Evolutionary conservation across 2,329 filamentous ascomycete species (phyloP).

Genomic region (Alternaria rosae): DNA sequence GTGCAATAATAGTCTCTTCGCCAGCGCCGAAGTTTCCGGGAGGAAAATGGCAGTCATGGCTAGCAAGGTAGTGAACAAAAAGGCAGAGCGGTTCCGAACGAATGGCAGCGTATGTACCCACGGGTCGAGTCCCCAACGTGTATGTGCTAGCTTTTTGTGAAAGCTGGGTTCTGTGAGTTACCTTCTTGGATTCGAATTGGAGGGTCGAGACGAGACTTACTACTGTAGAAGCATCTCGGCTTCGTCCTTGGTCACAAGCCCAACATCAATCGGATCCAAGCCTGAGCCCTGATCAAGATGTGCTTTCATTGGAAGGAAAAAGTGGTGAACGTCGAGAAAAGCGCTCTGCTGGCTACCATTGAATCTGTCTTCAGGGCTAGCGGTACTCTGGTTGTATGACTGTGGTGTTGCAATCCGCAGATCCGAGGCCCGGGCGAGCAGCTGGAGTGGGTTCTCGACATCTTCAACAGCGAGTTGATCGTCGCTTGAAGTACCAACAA

Average conservation of each 20-base stretch:
- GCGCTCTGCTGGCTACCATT: conserved; percentile 48
- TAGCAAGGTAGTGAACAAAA: conserved; percentile 75
- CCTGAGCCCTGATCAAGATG: conserved; percentile 69
- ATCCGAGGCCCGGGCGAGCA: conserved; percentile 76
- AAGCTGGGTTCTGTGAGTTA: conserved; percentile 58
- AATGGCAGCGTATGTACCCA: conserved; percentile 70
- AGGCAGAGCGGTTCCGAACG: conserved; percentile 71
- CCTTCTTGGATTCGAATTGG: not conserved
- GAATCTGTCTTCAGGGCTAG: conserved; percentile 38
- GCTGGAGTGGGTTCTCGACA: conserved; percentile 76
- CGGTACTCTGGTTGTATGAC: conserved; percentile 29
- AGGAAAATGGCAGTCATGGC: conserved; percentile 73
- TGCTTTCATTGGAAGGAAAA: conserved; percentile 71
- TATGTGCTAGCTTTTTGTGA: conserved; percentile 73
- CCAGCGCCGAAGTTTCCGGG: conserved; percentile 68
- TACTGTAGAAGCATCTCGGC: conserved; percentile 70
- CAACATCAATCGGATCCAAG: conserved; percentile 73
- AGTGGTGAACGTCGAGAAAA: conserved; percentile 64
- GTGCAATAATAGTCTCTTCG: conserved; percentile 70
- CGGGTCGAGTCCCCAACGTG: conserved; percentile 76
- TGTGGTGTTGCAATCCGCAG: conserved; percentile 62
- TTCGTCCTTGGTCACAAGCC: conserved; percentile 71
- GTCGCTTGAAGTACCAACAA: conserved; percentile 42
- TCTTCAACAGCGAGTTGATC: conserved; percentile 69
- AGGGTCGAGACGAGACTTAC: conserved; percentile 53